Conservation (phyloP, 306 rosid species). For the Lupinus albus region DNA sequence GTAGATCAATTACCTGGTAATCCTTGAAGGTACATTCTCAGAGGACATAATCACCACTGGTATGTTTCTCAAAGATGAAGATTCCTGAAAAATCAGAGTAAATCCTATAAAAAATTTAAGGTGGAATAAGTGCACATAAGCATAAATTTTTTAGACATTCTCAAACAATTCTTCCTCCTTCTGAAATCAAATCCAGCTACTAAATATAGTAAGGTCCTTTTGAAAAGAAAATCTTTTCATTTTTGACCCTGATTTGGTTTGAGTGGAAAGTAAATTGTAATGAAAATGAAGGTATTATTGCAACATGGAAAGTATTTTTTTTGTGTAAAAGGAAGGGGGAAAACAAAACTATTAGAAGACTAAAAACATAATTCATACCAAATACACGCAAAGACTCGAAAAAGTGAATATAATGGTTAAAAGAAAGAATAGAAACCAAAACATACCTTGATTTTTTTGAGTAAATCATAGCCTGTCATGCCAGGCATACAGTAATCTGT, state of each 20-base stretch:
- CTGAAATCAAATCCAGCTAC: conserved; percentile 39
- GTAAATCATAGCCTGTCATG: conserved; percentile 97
- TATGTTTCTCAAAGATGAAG: conserved; percentile 79
- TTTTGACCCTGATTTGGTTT: conserved; percentile 41
- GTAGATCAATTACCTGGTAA: conserved; percentile 56
- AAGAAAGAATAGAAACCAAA: conserved; percentile 38
- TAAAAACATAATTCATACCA: no score
- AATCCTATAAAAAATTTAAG: conserved; percentile 45
- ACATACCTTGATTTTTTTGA: conserved; percentile 85
- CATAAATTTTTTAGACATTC: conserved; percentile 38
- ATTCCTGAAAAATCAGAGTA: conserved; percentile 69
- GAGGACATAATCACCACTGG: conserved; percentile 98
- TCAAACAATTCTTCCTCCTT: conserved; percentile 3
- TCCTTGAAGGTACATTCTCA: conserved; percentile 94
- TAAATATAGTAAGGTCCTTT: conserved; percentile 34
- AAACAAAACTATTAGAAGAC: conserved; percentile 30
- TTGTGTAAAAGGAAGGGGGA: neutral
- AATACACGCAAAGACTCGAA: no score
- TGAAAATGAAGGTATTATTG: conserved; percentile 26
- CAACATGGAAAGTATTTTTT: conserved; percentile 34
- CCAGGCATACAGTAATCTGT: conserved; percentile 99
- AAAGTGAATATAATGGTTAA: conserved; percentile 37
- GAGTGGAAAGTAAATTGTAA: conserved; percentile 34
- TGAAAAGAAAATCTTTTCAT: conserved; percentile 37
- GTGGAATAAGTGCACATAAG: conserved; percentile 7